These are phyloP conservation scores for Nemophila menziesii DNA, from an alignment of 257 asterid genomes.

Conservation along the genomic window DNA sequence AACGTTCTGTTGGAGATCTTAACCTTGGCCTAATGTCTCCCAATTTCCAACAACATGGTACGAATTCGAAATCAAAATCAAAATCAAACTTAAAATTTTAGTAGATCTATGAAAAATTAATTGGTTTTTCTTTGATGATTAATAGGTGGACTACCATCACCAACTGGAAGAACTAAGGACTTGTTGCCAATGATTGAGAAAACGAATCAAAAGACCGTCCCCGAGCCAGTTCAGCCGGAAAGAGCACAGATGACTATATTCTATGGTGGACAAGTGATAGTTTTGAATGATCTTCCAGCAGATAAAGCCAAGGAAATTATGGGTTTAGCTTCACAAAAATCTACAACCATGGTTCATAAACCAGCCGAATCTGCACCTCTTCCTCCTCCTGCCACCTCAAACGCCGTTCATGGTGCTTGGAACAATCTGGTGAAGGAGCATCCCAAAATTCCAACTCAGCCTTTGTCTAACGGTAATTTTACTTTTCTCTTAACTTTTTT, in stretches of 20 bases:
- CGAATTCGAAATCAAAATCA: background rate
- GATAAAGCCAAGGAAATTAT: conserved; percentile 18
- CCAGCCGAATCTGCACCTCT: conserved; percentile 33
- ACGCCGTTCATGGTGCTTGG: conserved; percentile 8
- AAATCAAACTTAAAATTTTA: too few species aligned
- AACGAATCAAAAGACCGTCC: conserved; percentile 6
- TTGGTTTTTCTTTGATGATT: background rate
- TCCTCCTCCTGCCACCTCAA: too few species aligned
- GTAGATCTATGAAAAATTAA: background rate
- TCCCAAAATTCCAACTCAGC: conserved; percentile 9
- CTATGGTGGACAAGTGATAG: conserved; percentile 15
- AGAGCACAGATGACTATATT: conserved; percentile 18
- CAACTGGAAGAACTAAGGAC: conserved; percentile 15
- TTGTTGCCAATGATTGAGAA: conserved; percentile 40
- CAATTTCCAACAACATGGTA: conserved; percentile 8
- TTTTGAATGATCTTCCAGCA: conserved; percentile 17
- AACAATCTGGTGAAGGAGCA: conserved; percentile 2
- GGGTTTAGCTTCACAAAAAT: conserved; percentile 6
- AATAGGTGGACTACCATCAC: conserved; percentile 12
- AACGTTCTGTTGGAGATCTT: conserved; percentile 15
- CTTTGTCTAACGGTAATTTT: conserved; percentile 25
- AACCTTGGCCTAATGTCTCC: conserved; percentile 12
- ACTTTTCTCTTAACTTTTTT: background rate
- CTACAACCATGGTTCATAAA: conserved; percentile 9
- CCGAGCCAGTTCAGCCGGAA: conserved; percentile 7